A percentile compares a stretch with the other conserved stretches of the same genome.
Evolutionary conservation across 2,329 filamentous ascomycete genomes (phyloP).

Genomic region (Pseudogymnoascus sp.): DNA sequence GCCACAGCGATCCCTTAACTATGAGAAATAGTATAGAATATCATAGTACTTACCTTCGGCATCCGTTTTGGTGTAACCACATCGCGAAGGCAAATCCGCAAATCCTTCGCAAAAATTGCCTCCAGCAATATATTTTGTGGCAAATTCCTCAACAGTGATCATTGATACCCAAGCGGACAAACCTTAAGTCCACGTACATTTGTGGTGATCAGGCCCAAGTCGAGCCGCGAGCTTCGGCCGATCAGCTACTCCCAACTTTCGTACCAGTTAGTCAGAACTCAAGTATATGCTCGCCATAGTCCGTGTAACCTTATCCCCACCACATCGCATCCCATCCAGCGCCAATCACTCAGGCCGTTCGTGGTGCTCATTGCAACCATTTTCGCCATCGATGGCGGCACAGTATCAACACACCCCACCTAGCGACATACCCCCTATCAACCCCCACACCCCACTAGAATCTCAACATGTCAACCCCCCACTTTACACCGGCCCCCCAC

Average conservation of each 20-base stretch:
- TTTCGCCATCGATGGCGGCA: constrained; percentile 6
- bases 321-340: background rate
- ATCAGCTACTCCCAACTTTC: background rate
- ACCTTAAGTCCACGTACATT: constrained; percentile 6
- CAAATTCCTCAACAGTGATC: constrained; percentile 1
- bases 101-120: background rate
- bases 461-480: constrained; percentile 5
- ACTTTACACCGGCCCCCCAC: background rate
- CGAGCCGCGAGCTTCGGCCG: background rate
- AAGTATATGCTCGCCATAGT: background rate
- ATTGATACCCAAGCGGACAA: background rate
- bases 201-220: background rate
- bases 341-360: background rate
- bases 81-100: background rate
- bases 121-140: background rate
- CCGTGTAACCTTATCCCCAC: constrained; percentile 8
- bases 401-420: constrained; percentile 1
- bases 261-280: background rate
- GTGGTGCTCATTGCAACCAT: background rate
- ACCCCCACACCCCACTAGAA: constrained; percentile 5
- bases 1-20: background rate
- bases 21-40: background rate
- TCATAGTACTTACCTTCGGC: background rate
- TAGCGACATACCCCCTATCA: background rate
- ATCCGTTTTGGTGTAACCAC: constrained; percentile 2